phyloP scores from a whole-genome alignment of 2,329 filamentous ascomycete genomes.

The Teratosphaeria gauchensis region DNA sequence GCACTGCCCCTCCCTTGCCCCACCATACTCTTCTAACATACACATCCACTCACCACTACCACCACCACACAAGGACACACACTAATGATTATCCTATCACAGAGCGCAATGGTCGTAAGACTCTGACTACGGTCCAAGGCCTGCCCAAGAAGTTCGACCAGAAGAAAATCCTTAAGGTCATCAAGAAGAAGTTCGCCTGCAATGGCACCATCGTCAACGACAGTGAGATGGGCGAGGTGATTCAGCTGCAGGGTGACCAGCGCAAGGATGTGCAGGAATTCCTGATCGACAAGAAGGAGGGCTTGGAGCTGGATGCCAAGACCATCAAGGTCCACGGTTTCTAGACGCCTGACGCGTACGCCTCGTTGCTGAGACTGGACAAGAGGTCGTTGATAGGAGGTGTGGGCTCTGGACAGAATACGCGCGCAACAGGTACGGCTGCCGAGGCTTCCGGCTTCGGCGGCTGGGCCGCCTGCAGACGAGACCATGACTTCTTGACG shows the following conservation, averaged over 20 bases:
- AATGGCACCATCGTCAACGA: slow-evolving; percentile 99
- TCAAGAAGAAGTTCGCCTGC: slow-evolving; percentile 99
- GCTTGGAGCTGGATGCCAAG: slow-evolving; percentile 87
- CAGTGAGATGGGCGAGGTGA: slow-evolving; percentile 96
- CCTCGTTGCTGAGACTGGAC: not conserved
- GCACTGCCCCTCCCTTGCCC: not conserved
- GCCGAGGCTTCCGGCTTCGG: not conserved
- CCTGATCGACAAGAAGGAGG: slow-evolving; percentile 89
- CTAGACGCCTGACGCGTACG: slow-evolving; percentile 9
- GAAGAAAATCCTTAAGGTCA: slow-evolving; percentile 99
- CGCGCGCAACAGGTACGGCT: not conserved
- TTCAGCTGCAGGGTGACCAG: slow-evolving; percentile 98
- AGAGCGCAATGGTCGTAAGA: slow-evolving; percentile 99
- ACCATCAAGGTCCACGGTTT: slow-evolving; percentile 71
- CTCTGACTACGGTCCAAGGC: slow-evolving; percentile 98
- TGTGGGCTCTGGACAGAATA: not conserved
- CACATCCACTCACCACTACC: slow-evolving; percentile 5
- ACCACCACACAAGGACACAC: not conserved
- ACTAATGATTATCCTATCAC: slow-evolving; percentile 33
- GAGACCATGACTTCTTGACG: not conserved
- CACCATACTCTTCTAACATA: not conserved
- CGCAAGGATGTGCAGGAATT: slow-evolving; percentile 98
- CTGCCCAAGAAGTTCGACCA: slow-evolving; percentile 98
- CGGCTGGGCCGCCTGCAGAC: not conserved
- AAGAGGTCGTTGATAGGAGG: not conserved